Percentiles rank a stretch among this genome's conserved stretches.
phyloP scores from a whole-genome alignment of 148 eudicot genomes.

The Selenicereus undatus region DNA sequence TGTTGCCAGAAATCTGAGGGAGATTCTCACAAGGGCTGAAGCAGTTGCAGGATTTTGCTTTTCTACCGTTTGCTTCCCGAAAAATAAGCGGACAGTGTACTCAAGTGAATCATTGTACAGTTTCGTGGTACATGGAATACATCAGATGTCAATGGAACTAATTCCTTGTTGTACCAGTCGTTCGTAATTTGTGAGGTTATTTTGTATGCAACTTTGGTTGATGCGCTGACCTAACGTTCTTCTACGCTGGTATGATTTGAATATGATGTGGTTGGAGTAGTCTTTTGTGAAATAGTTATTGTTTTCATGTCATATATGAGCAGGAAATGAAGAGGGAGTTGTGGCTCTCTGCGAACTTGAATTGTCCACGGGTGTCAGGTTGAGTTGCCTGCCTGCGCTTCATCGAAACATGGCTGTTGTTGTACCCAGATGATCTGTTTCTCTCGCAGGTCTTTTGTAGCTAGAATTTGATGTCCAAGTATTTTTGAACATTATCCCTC shows the following conservation, averaged over 20 bases:
- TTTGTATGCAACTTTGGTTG: not conserved
- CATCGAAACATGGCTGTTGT: too few relatives aligned
- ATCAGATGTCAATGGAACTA: not conserved
- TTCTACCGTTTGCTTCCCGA: not conserved
- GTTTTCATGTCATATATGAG: not conserved
- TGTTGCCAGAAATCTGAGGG: conserved; percentile 35
- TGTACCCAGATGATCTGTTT: too few relatives aligned
- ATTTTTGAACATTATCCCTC: too few relatives aligned
- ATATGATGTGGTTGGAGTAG: not conserved
- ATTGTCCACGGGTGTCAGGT: too few relatives aligned
- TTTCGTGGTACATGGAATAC: not conserved
- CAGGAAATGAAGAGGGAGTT: too few relatives aligned
- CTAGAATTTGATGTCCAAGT: too few relatives aligned
- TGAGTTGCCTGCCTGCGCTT: too few relatives aligned
- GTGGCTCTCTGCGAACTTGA: too few relatives aligned
- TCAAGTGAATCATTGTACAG: not conserved
- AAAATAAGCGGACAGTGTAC: not conserved
- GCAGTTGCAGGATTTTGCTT: conserved; percentile 5
- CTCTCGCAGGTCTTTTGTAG: too few relatives aligned
- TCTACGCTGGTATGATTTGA: not conserved
- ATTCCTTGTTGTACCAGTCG: not conserved
- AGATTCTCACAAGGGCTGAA: conserved; percentile 29
- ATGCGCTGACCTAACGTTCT: not conserved
- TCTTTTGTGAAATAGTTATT: not conserved
- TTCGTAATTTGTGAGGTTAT: not conserved